Base-by-base conservation (phyloP, 2,329 filamentous ascomycete genomes). In the Diplocarpon mali region DNA sequence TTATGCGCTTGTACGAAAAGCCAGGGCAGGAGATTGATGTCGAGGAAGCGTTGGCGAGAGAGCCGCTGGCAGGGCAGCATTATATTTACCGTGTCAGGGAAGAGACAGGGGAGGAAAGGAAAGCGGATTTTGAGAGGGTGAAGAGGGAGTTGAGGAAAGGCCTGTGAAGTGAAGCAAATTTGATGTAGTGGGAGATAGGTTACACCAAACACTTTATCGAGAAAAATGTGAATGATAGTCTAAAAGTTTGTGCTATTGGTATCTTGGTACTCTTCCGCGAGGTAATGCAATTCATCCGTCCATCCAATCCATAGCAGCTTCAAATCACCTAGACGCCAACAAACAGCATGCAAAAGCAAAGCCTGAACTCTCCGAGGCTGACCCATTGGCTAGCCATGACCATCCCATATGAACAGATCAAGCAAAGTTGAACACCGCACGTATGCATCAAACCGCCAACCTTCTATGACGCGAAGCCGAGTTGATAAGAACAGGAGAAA, bases 361-460 rank as follows among this genome's bases (percentile, higher is more conserved):
- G 10, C 13, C 34, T 10, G 15, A 35, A 10, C 5, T 44, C 35
- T 30, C 34, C 30, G 36, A 40, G 44, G 28, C 30, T 44, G 44
- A 43, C 51, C 51, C 37, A 45, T 52, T 53, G 45, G 27, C 47
- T 48, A 45, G 42, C 41, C 43, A 48, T 48, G 32, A 15, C 7
- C 35, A 40, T 43, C 30, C 41, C 35, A 9, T 47, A 45, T 43
- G 42, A 47, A 51, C 42, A 48, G 35, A 42, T 32, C 40, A 42
- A 38, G 30, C 35, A 44, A 16, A 35, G 9, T 24, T 3, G 20
- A 50, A 42, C 36, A 39, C 35, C 41, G 14, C 35, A 42, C 29
- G 16, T 38, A 52, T 48, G 48, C 46, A 48, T 31, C 40, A 48
- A 43, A 35, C 40, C 41, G 36, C 35, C 42, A 14, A 38, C 46